A percentile compares a stretch with the other conserved stretches of the same genome.
Evolutionary conservation across 1,139 yeast genomes (phyloP).

Genomic region (Arxiozyma bovina): DNA sequence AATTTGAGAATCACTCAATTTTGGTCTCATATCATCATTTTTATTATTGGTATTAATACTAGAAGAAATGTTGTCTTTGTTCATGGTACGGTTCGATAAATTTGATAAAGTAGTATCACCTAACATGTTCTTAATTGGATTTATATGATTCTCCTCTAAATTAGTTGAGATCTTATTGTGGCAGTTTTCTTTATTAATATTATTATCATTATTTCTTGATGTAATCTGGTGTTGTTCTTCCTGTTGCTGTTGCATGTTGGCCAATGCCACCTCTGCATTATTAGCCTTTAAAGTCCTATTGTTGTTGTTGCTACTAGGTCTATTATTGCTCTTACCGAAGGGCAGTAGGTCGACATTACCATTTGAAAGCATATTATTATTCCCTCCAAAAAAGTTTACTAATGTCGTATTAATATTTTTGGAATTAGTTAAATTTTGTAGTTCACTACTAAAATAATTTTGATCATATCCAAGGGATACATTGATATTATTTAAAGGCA

Average conservation of each 20-base stretch:
- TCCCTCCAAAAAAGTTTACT: background rate
- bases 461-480: background rate
- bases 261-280: conserved; percentile 17
- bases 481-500: background rate
- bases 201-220: conserved; percentile 1
- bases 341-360: background rate
- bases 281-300: conserved; percentile 8
- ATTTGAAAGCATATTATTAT: background rate
- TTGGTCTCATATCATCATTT: background rate
- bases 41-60: background rate
- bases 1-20: background rate
- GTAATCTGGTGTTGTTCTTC: conserved; percentile 10
- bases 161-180: background rate
- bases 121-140: conserved; percentile 4
- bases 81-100: background rate
- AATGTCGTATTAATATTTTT: background rate
- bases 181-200: conserved; percentile 4
- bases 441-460: background rate
- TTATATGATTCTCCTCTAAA: background rate
- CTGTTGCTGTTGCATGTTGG: conserved; percentile 25
- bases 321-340: background rate
- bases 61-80: background rate
- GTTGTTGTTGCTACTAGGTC: background rate
- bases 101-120: conserved; percentile 1
- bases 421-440: background rate